A percentile compares a stretch with the other conserved stretches of the same genome.
Conservation (phyloP, 2,329 filamentous ascomycete species). For the Botrytis deweyae region DNA sequence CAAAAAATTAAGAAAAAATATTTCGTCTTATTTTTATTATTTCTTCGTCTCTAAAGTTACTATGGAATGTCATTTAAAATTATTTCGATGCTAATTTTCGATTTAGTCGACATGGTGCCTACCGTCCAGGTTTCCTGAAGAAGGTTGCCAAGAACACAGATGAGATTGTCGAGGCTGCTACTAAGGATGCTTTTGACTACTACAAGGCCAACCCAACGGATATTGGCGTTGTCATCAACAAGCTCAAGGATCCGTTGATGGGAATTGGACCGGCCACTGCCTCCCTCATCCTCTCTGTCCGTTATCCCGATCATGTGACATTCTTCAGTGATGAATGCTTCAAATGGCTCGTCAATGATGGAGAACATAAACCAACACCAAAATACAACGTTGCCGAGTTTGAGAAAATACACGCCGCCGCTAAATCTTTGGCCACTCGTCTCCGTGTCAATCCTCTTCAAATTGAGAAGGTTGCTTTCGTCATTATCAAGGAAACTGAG, state of each 20-base stretch:
- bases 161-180: conserved; percentile 47
- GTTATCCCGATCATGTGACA: conserved; percentile 57
- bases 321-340: conserved; percentile 84
- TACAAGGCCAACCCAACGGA: conserved; percentile 45
- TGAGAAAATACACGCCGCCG: conserved; percentile 49
- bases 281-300: conserved; percentile 67
- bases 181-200: conserved; percentile 51
- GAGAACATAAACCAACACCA: conserved; percentile 49
- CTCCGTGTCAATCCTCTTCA: conserved; percentile 59
- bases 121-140: conserved; percentile 60
- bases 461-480: conserved; percentile 69
- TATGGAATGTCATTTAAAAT: background rate
- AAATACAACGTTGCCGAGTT: conserved; percentile 74
- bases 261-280: conserved; percentile 80
- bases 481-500: conserved; percentile 52
- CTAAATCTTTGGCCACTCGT: conserved; percentile 46
- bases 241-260: conserved; percentile 57
- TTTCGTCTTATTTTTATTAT: conserved; percentile 7
- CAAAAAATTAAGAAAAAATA: conserved; percentile 9
- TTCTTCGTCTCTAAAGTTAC: background rate
- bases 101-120: conserved; percentile 55
- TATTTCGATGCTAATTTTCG: conserved; percentile 1
- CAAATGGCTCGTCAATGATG: conserved; percentile 64
- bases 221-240: conserved; percentile 48
- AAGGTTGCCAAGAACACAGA: conserved; percentile 56